Percentiles rank a stretch among this genome's conserved stretches.
phyloP scores from a whole-genome alignment of 176 grass and related monocot species.

The Elymus sibiricus region DNA sequence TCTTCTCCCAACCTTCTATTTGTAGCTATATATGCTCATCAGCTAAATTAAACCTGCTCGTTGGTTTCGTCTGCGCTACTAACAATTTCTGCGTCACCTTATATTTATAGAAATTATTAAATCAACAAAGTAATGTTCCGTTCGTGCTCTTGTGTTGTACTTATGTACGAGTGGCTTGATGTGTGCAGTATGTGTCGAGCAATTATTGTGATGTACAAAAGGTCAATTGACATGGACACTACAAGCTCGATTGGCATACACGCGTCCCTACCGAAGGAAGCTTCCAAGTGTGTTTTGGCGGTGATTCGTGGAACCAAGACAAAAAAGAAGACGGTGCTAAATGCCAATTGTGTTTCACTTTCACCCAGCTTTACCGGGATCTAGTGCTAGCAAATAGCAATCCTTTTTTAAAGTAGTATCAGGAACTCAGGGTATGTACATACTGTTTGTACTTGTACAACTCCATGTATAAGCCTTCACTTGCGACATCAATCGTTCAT shows the following conservation, averaged over 20 bases:
- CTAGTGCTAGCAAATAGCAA: neutral
- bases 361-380: neutral
- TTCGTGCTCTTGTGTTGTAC: neutral
- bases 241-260: neutral
- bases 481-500: neutral
- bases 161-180: conserved; percentile 12
- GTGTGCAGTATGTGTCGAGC: neutral
- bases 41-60: neutral
- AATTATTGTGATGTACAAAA: conserved; percentile 20
- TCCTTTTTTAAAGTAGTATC: neutral
- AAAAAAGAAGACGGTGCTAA: neutral
- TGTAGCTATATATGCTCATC: neutral
- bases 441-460: no score
- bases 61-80: neutral
- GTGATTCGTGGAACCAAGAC: neutral
- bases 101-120: neutral
- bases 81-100: neutral
- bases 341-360: neutral
- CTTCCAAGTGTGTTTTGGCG: neutral
- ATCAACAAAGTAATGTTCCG: neutral
- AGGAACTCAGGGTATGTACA: no score
- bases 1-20: neutral
- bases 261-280: neutral
- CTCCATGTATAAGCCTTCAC: neutral
- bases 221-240: conserved; percentile 33